These are phyloP conservation scores for Besnoitia besnoiti DNA, from an alignment of 169 alveolate genomes.

Conservation along the genomic window DNA sequence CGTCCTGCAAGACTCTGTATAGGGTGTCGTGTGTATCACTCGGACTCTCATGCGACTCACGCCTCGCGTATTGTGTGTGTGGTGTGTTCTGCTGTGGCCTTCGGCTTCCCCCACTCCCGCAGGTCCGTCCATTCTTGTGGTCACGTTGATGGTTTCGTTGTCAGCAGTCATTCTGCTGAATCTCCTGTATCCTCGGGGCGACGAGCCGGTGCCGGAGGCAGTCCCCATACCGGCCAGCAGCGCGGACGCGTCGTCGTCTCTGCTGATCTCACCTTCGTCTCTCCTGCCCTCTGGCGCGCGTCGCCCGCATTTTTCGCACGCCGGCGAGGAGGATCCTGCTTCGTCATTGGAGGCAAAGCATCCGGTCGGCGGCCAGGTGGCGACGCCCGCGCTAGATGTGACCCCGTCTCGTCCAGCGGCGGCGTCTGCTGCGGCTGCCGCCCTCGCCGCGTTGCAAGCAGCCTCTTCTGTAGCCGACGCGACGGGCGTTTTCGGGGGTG, in stretches of 20 bases:
- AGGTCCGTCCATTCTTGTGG: conserved; percentile 73
- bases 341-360: not conserved
- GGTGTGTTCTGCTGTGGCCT: no score
- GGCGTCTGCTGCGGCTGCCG: not conserved
- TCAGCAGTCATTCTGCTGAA: conserved; percentile 71
- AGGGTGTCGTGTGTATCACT: no score
- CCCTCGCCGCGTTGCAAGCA: not conserved
- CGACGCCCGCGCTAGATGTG: not conserved
- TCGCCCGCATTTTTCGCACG: not conserved
- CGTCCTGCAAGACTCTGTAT: no score
- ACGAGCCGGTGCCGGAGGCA: not conserved
- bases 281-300: not conserved
- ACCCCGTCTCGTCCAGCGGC: not conserved
- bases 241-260: not conserved
- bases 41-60: no score
- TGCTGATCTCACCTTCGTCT: not conserved
- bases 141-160: conserved; percentile 68
- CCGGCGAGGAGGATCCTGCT: not conserved
- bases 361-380: not conserved
- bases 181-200: conserved; percentile 37
- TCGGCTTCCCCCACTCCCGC: no score
- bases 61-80: no score
- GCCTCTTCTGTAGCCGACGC: not conserved
- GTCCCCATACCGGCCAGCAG: not conserved
- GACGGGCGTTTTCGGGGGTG: not conserved